Base-by-base conservation (phyloP, 1,284 basidiomycete genomes). In the Rhodotorula sp. region DNA sequence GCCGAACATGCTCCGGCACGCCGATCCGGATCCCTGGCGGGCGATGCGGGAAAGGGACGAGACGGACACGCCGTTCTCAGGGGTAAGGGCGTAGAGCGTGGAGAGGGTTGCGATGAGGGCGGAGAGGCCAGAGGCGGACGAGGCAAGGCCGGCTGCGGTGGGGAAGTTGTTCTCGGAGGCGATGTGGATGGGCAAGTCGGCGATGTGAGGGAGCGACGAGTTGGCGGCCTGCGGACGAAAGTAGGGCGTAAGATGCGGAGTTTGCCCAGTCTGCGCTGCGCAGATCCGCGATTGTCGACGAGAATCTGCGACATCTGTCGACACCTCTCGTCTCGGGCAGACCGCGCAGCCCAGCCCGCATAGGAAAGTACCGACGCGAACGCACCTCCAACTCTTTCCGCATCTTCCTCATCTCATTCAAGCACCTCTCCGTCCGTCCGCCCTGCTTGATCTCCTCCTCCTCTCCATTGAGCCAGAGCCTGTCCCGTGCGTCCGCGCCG, bases 81-180 rank as follows among this genome's bases (percentile, higher is more conserved):
- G 44, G 11, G 50, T 22, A 67, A 99, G 89, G 34, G 84, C 78
- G 83, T 95, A 99, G 69, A 99, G 88, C 13, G 87, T 84, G 0
- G 93, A 88, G 54, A 99, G 86, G 58, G 94, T 96, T 13, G 89
- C 86, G 59, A 94, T 91, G 52, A 99, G 88, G 0, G 95, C 96
- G 2, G 96, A 95, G 75, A 99, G 95, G 20, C 95, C 95, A 0
- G 94, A 93, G 0, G 96, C 95, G 40, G 94, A 97, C 0, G 95
- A 98, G 0, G 96, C 95, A 50, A 99, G 88, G 18, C 95, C 96
- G 0, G 95, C 96, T 13, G 96, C 96, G 9, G 95, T 99, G 31
- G 95, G 95, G 85, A 99, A 99, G 84, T 99, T 99, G 86, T 99
- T 99, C 83, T 88, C 89, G 16, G 94, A 98, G 69, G 87, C 87